Percentiles rank a stretch among this genome's conserved stretches.
These are phyloP conservation scores for Fusarium sp. DNA, from an alignment of 2,329 filamentous ascomycete species.

Conservation along the genomic window DNA sequence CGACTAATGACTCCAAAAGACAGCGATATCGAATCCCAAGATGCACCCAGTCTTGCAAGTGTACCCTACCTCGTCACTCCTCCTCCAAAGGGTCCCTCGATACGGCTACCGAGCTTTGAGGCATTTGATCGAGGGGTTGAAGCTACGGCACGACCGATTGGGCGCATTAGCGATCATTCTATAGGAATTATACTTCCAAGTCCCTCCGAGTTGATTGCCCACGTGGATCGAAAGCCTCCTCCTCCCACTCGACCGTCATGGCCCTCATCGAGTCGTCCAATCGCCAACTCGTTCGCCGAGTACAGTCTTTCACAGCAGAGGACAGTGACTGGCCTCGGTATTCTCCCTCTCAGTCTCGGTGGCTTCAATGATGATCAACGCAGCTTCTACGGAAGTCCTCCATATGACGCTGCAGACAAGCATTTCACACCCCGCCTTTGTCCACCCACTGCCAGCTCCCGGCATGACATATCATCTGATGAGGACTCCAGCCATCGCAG, in stretches of 20 bases:
- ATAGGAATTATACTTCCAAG: background rate
- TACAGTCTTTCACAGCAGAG: background rate
- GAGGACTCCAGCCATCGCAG: background rate
- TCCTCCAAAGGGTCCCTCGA: background rate
- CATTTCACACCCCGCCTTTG: constrained; percentile 49
- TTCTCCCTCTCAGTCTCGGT: background rate
- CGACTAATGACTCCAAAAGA: background rate
- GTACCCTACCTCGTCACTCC: background rate
- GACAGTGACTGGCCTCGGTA: background rate
- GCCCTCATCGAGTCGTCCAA: background rate
- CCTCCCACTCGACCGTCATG: background rate
- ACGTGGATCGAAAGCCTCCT: background rate
- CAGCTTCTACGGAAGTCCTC: background rate
- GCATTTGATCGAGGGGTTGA: background rate
- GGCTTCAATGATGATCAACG: background rate
- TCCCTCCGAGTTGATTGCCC: constrained; percentile 41
- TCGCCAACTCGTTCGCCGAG: background rate
- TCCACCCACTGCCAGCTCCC: constrained; percentile 18
- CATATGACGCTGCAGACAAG: background rate
- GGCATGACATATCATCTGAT: background rate
- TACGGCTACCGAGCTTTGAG: background rate
- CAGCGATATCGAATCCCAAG: background rate
- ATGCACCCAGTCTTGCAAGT: background rate
- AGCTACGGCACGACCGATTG: background rate
- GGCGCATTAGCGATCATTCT: background rate